Evolutionary conservation across 768 basidiomycete species (phyloP), one percentile per base, ranked within the genome.

Genomic region (Baorangia bicolor): DNA sequence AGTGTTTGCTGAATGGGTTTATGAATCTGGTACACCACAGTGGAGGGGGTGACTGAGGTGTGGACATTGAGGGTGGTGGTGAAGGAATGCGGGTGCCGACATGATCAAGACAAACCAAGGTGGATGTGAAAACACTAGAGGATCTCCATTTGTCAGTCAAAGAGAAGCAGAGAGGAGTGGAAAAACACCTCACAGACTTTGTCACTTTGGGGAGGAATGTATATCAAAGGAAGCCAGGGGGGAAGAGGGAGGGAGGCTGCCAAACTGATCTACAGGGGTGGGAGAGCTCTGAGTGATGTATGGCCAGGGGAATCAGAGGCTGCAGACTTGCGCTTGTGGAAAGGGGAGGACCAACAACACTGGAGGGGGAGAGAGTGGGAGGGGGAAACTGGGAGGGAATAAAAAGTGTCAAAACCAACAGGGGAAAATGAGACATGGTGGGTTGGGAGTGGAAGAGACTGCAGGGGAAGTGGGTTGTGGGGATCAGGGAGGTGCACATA

Each of bases 401-500:
- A 11, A 10, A 35, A 35, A 2, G 43, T 2, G 33, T 34, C 10
- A 8, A 46, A 10, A 5, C 11, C 13, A 31, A 10, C 4, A 1
- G 53, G 35, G 34, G 59, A 44, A 7, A 62, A 62, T 6, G 63
- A 66, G 46, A 63, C 65, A 39, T 58, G 63, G 33, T 57, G 66
- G 2, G 58, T 34, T n/a, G 47, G 58, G 31, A 34, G 30, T 3
- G 21, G 31, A 3, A 5, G 37, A 2, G 34, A 7, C 20, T 39
- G 39, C 12, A 18, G 51, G 21, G 10, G 27, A 13, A 3, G 21
- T 0, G 38, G 48, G n/a, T 9, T 23, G 18, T 30, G 11, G 2
- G 10, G 30, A 11, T 30, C 30, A 11, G 10, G 30, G n/a, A n/a
- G n/a, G n/a, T n/a, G n/a, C n/a, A n/a, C n/a, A n/a, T n/a, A n/a